phyloP scores from a whole-genome alignment of 2,329 filamentous ascomycete genomes.

The Davidsoniella eucalypti region DNA sequence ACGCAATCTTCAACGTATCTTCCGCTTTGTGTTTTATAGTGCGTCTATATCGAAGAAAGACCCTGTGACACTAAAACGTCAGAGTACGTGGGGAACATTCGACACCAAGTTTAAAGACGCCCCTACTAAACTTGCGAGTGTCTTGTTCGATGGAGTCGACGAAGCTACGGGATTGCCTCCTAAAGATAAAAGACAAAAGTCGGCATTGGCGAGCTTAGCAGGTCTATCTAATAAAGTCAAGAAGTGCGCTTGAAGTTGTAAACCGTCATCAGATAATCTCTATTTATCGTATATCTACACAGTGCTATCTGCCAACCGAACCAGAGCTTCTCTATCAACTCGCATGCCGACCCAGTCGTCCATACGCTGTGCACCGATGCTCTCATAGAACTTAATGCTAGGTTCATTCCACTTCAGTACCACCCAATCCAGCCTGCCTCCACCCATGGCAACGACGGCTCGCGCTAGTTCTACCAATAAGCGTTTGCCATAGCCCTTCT shows the following conservation, averaged over 20 bases:
- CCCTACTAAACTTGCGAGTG: background rate
- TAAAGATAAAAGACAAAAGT: constrained; percentile 1
- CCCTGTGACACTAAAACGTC: background rate
- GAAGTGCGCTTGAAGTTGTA: background rate
- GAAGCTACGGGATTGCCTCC: constrained; percentile 5
- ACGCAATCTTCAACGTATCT: constrained; percentile 10
- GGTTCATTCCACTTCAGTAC: constrained; percentile 90
- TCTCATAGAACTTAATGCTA: constrained; percentile 73
- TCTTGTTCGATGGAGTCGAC: constrained; percentile 5
- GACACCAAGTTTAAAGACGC: constrained; percentile 1
- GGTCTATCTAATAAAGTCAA: background rate
- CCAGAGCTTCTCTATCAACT: constrained; percentile 49
- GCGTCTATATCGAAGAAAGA: constrained; percentile 10
- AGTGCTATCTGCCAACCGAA: constrained; percentile 35
- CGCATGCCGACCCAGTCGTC: constrained; percentile 61
- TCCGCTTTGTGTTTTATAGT: constrained; percentile 10
- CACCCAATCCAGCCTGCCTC: constrained; percentile 71
- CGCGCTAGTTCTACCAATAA: constrained; percentile 63
- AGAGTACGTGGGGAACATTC: constrained; percentile 8
- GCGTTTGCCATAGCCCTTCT: constrained; percentile 62
- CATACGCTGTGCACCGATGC: constrained; percentile 49
- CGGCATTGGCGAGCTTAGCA: background rate
- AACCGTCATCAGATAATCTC: background rate
- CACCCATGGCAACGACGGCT: constrained; percentile 56
- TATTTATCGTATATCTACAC: background rate